phyloP scores from a whole-genome alignment of 768 basidiomycete genomes.

The Psilocybe cyanescens region DNA sequence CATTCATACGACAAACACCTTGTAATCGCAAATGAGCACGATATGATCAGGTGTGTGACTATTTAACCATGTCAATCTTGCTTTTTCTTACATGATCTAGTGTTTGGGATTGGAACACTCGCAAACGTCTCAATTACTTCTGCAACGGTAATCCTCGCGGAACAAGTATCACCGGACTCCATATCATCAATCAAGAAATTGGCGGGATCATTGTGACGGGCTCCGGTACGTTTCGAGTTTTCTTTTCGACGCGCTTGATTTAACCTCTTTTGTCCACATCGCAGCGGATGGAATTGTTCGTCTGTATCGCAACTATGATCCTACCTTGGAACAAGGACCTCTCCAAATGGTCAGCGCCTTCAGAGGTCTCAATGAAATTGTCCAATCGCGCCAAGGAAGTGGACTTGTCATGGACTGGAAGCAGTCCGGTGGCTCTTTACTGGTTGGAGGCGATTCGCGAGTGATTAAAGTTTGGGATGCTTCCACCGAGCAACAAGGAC shows the following conservation, averaged over 20 bases:
- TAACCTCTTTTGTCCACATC: neutral
- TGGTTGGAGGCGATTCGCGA: constrained; percentile 92
- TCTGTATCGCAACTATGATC: constrained; percentile 91
- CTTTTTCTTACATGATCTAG: constrained; percentile 40
- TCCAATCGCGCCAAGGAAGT: constrained; percentile 73
- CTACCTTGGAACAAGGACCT: constrained; percentile 66
- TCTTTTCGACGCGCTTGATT: neutral
- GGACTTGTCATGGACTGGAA: constrained; percentile 95
- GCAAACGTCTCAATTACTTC: constrained; percentile 79
- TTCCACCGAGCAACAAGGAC: constrained; percentile 76
- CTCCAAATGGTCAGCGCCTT: constrained; percentile 95
- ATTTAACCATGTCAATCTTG: neutral
- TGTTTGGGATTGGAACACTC: constrained; percentile 93
- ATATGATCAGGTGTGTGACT: constrained; percentile 72
- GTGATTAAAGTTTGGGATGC: constrained; percentile 96
- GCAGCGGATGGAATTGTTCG: constrained; percentile 93
- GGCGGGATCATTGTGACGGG: constrained; percentile 88
- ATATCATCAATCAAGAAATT: constrained; percentile 95
- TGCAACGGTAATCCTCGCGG: constrained; percentile 86
- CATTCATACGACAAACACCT: constrained; percentile 93
- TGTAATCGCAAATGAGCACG: constrained; percentile 81
- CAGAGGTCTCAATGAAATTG: constrained; percentile 80
- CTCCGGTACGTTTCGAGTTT: constrained; percentile 59
- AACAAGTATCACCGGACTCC: constrained; percentile 83
- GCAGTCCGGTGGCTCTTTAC: constrained; percentile 79